These are phyloP conservation scores for Cinchona pubescens DNA, from an alignment of 257 asterid species.

Conservation along the genomic window DNA sequence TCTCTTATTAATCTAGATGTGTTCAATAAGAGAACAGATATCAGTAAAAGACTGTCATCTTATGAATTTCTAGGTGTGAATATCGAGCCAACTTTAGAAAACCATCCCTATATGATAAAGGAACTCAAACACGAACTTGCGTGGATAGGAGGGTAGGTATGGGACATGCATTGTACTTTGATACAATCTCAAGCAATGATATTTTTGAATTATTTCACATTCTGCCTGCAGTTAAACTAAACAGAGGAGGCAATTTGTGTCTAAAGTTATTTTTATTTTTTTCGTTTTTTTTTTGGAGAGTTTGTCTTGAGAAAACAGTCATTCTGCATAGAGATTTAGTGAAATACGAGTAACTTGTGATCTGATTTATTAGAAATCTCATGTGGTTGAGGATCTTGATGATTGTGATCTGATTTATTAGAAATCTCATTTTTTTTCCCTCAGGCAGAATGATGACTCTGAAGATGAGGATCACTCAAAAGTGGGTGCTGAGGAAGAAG, in stretches of 20 bases:
- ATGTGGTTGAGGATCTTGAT: constrained; percentile 61
- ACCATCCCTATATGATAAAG: neutral
- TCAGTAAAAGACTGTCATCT: too few species aligned
- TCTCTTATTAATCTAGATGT: neutral
- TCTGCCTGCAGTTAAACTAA: neutral
- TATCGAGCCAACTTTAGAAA: neutral
- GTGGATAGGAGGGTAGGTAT: too few species aligned
- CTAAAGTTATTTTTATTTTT: neutral
- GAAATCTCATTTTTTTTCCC: constrained; percentile 56
- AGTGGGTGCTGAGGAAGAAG: constrained; percentile 49
- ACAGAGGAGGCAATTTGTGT: neutral
- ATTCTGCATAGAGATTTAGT: neutral
- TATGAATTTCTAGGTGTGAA: too few species aligned
- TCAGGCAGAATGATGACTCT: constrained; percentile 64
- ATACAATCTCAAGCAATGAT: neutral
- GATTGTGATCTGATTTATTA: constrained; percentile 49
- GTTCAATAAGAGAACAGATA: too few species aligned
- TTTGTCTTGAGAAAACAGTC: too few species aligned
- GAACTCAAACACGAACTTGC: too few species aligned
- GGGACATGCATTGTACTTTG: neutral
- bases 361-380: constrained; percentile 47
- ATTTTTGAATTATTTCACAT: too few species aligned
- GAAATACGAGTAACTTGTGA: neutral
- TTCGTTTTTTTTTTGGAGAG: neutral
- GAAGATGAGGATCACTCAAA: constrained; percentile 39